Evolutionary conservation across 495 filamentous ascomycete genomes (phyloP).

Genomic region (Chaetomidium leptoderma): DNA sequence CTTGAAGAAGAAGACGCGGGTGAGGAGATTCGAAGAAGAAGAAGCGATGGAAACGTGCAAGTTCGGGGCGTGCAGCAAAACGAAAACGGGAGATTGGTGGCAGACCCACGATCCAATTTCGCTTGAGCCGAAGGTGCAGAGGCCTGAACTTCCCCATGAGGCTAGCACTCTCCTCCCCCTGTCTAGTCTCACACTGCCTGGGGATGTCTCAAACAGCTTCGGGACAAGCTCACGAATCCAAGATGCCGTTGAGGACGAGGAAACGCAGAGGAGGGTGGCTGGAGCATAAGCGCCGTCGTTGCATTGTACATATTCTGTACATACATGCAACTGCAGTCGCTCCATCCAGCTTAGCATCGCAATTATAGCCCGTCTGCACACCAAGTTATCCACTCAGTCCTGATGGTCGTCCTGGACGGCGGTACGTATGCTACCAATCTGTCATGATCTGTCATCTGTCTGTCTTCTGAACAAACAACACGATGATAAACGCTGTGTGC

Average conservation of each 20-base stretch:
- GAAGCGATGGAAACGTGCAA: slow-evolving; percentile 15
- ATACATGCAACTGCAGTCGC: no score
- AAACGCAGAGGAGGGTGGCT: not conserved
- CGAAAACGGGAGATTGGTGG: slow-evolving; percentile 24
- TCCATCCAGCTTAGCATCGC: not conserved
- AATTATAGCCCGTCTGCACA: not conserved
- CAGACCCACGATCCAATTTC: slow-evolving; percentile 32
- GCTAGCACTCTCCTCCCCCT: slow-evolving; percentile 26
- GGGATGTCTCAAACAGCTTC: not conserved
- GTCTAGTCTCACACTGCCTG: not conserved
- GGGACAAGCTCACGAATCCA: not conserved
- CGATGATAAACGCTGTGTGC: not conserved
- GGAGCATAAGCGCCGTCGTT: not conserved
- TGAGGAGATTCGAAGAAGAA: slow-evolving; percentile 18
- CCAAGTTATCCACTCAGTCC: no score
- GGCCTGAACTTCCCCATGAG: slow-evolving; percentile 23
- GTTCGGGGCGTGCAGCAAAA: slow-evolving; percentile 18
- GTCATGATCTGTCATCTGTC: not conserved
- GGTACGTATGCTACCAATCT: not conserved
- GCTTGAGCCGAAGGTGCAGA: slow-evolving; percentile 33
- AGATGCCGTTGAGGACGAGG: not conserved
- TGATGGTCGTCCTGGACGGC: no score
- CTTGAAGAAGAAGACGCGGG: slow-evolving; percentile 13
- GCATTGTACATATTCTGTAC: not conserved
- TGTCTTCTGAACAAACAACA: not conserved